Evolutionary conservation across 2,329 filamentous ascomycete genomes (phyloP), one percentile per base, ranked within the genome.

Genomic region (Penicillium sp.): DNA sequence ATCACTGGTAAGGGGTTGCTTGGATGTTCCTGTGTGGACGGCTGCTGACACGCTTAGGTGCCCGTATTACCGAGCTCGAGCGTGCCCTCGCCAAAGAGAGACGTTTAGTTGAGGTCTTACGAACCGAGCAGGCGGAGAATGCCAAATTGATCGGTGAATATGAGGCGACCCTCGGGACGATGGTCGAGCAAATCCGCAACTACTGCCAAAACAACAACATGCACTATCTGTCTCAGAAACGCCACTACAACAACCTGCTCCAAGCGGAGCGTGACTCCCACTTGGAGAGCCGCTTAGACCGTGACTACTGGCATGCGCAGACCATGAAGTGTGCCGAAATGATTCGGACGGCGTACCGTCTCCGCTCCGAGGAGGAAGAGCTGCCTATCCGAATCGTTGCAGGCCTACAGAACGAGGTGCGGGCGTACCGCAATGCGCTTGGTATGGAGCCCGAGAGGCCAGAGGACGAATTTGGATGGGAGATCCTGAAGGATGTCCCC

Each of bases 191-290:
- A 53, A 74, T 76, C 47, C 74, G 74, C 51, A 72, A 72, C 57
- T 76, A 75, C 56, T 74, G 71, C 58, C 71, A 71, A 53, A 73
- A 73, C 60, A 74, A 74, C 58, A 75, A 76, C 51, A 68, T 70
- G 61, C 67, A 74, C 42, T 74, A 69, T 51, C 66, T 75, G 6
- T 61, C 69, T 4, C 72, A 75, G 54, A 72, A 72, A 53, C 67
- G 65, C 35, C 72, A 74, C 55, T 77, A 76, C 61, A 76, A 76
- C 56, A 68, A 73, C 38, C 67, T 77, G 4, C 65, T 77, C 13
- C 74, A 76, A 53, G 70, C 70, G 9, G 74, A 77, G 56, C 74
- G 74, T 34, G 74, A 76, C 53, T 68, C 72, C 5, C 74, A 76
- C 51, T 59, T 76, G 21, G 63, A 72, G 38, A 72, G 72, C 53